These are phyloP conservation scores for Starmera amethionina DNA, from an alignment of 805 yeast genomes.

Conservation along the genomic window DNA sequence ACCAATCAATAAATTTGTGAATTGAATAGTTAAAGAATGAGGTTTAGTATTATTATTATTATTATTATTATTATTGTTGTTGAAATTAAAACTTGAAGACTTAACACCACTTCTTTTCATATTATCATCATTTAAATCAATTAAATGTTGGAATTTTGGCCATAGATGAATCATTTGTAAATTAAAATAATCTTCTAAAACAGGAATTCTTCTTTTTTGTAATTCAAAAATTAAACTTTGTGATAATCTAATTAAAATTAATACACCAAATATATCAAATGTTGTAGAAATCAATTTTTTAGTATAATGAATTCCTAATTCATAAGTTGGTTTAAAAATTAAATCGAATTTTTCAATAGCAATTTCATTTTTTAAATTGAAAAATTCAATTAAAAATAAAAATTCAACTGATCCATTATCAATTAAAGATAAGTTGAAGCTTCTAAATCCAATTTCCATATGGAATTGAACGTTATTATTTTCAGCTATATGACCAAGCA, in stretches of 20 bases:
- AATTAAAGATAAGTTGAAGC: slow-evolving; percentile 59
- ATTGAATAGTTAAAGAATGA: slow-evolving; percentile 66
- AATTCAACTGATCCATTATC: slow-evolving; percentile 77
- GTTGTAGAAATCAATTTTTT: slow-evolving; percentile 27
- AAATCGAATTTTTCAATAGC: slow-evolving; percentile 32
- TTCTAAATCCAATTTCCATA: slow-evolving; percentile 66
- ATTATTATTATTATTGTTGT: no score
- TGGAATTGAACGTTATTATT: slow-evolving; percentile 54
- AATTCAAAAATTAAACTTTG: slow-evolving; percentile 56
- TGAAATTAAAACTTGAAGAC: slow-evolving; percentile 18
- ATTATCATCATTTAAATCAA: slow-evolving; percentile 71
- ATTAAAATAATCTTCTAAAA: slow-evolving; percentile 60
- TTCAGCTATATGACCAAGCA: slow-evolving; percentile 82
- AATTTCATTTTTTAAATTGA: slow-evolving; percentile 36
- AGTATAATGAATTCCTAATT: slow-evolving; percentile 39
- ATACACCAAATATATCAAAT: slow-evolving; percentile 69
- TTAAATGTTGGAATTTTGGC: slow-evolving; percentile 75
- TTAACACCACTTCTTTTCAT: slow-evolving; percentile 37
- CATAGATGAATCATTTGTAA: slow-evolving; percentile 60
- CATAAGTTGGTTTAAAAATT: slow-evolving; percentile 45
- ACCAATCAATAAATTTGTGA: slow-evolving; percentile 64
- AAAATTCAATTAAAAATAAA: slow-evolving; percentile 62
- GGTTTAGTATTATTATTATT: slow-evolving; percentile 30
- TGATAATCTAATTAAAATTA: slow-evolving; percentile 63
- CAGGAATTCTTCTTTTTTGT: slow-evolving; percentile 63